These are phyloP conservation scores for Boletus vinaceobasis DNA, from an alignment of 768 basidiomycete genomes.

Conservation along the genomic window DNA sequence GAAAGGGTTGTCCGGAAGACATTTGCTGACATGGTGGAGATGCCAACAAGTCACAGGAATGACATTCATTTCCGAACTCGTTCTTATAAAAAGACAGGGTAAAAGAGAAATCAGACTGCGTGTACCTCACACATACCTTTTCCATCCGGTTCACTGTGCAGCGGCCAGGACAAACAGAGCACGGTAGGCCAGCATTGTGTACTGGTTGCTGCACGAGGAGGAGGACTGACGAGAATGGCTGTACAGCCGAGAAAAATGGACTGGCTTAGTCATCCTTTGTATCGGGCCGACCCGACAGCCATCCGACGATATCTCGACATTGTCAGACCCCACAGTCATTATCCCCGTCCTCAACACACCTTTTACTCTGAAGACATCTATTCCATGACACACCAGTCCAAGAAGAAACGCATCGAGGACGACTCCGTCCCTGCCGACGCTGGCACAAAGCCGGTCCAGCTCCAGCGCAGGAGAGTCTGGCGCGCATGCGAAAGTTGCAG, in stretches of 20 bases:
- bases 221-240: slow-evolving; percentile 22
- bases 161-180: neutral
- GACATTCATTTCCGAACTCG: slow-evolving; percentile 34
- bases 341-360: slow-evolving; percentile 21
- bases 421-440: slow-evolving; percentile 46
- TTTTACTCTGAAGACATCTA: slow-evolving; percentile 43
- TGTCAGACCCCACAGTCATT: slow-evolving; percentile 17
- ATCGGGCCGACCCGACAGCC: slow-evolving; percentile 36
- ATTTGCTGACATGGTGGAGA: slow-evolving; percentile 18
- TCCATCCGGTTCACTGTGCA: slow-evolving; percentile 7
- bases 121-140: slow-evolving; percentile 24
- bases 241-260: slow-evolving; percentile 25
- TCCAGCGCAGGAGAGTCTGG: slow-evolving; percentile 82
- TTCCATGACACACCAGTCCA: slow-evolving; percentile 53
- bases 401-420: slow-evolving; percentile 78
- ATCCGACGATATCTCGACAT: slow-evolving; percentile 34
- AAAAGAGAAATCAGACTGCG: slow-evolving; percentile 8
- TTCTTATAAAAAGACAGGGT: slow-evolving; percentile 29
- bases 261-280: slow-evolving; percentile 33
- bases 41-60: slow-evolving; percentile 28
- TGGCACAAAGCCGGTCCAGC: slow-evolving; percentile 67
- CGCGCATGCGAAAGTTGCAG: slow-evolving; percentile 88
- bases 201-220: slow-evolving; percentile 18
- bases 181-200: slow-evolving; percentile 19
- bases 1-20: slow-evolving; percentile 28